phyloP scores from a whole-genome alignment of 176 grass and related monocot genomes.

The Saccharum spontaneum region DNA sequence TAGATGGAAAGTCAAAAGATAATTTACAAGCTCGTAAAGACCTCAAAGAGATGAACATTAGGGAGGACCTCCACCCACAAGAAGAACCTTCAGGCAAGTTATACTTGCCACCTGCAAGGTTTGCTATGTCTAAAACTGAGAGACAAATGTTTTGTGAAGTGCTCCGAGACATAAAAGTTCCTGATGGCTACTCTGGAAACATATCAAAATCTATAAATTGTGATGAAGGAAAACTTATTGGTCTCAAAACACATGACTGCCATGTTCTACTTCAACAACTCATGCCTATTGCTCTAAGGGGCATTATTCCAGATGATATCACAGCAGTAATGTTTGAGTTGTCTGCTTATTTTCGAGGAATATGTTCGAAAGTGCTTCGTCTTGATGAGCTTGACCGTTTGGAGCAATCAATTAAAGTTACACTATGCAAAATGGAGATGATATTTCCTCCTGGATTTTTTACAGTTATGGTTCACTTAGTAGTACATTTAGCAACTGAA shows the following conservation, averaged over 20 bases:
- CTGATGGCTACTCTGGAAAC: background rate
- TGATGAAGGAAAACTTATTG: background rate
- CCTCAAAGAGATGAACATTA: background rate
- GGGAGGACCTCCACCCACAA: background rate
- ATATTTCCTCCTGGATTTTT: too few relatives aligned
- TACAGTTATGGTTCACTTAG: too few relatives aligned
- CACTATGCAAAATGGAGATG: background rate
- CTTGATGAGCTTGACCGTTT: background rate
- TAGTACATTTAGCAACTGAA: too few relatives aligned
- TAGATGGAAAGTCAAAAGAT: background rate
- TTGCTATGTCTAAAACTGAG: background rate
- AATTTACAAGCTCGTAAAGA: background rate
- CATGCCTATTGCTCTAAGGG: background rate
- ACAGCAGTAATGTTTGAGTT: background rate
- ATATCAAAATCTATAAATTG: background rate
- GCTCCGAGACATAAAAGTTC: background rate
- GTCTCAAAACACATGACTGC: background rate
- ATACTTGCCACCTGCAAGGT: background rate
- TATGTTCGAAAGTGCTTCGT: background rate
- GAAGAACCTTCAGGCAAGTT: background rate
- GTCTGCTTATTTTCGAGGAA: too few relatives aligned
- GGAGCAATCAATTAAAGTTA: background rate
- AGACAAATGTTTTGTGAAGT: background rate
- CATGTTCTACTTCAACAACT: background rate
- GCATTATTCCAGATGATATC: background rate